A percentile compares a stretch with the other conserved stretches of the same genome.
Evolutionary conservation across 2,329 filamentous ascomycete genomes (phyloP).

Genomic region (Neonectria hederae): DNA sequence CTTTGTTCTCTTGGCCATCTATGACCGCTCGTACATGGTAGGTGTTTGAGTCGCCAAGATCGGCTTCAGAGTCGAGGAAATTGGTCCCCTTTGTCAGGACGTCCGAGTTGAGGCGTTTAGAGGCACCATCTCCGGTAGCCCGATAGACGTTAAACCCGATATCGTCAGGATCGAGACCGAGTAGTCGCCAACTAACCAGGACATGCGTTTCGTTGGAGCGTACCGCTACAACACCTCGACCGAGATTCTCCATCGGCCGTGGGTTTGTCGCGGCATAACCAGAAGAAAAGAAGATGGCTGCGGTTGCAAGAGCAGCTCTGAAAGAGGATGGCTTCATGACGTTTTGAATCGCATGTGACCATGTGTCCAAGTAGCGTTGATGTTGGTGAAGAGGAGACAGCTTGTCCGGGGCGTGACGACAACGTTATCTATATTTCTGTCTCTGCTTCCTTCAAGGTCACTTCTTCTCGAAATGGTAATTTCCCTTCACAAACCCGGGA

Average conservation of each 20-base stretch:
- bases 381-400: too few relatives aligned
- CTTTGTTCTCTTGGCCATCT: constrained; percentile 25
- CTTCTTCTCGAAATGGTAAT: too few relatives aligned
- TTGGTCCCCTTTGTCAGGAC: constrained; percentile 33
- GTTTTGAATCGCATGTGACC: too few relatives aligned
- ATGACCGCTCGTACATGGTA: constrained; percentile 32
- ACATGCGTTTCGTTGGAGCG: constrained; percentile 28
- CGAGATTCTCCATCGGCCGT: constrained; percentile 31
- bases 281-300: too few relatives aligned
- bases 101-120: constrained; percentile 25
- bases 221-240: constrained; percentile 35
- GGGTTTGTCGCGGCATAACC: too few relatives aligned
- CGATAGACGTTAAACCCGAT: constrained; percentile 39
- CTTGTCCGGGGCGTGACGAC: too few relatives aligned
- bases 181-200: constrained; percentile 32
- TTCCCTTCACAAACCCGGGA: too few relatives aligned
- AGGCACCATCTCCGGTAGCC: background rate
- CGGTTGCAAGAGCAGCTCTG: too few relatives aligned
- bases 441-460: too few relatives aligned
- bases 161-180: constrained; percentile 33
- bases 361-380: too few relatives aligned
- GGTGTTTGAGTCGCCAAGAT: constrained; percentile 25
- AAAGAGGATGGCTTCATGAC: too few relatives aligned
- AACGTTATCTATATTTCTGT: too few relatives aligned
- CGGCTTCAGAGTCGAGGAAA: constrained; percentile 28